A percentile compares a stretch with the other conserved stretches of the same genome.
phyloP scores from a whole-genome alignment of 179 eudicot genomes.

The Gypsophila paniculata region DNA sequence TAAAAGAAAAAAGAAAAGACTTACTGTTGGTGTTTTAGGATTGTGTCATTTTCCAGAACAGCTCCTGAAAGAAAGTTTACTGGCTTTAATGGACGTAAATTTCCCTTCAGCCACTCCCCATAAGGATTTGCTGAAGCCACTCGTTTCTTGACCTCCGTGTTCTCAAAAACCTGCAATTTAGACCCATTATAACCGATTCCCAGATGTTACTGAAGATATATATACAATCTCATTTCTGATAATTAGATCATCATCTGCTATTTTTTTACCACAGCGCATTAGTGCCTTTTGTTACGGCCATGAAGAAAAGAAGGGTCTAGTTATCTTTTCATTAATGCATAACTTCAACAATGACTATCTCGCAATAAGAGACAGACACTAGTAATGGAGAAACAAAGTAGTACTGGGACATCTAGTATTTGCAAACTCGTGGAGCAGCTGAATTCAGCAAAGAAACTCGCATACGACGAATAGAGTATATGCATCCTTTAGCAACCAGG shows the following conservation, averaged over 20 bases:
- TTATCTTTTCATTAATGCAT: too few species aligned
- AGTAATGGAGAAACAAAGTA: neutral
- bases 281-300: too few species aligned
- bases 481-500: conserved; percentile 2
- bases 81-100: conserved; percentile 62
- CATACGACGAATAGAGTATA: neutral
- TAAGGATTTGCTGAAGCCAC: conserved; percentile 80
- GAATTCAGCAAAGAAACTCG: neutral
- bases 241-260: conserved; percentile 4
- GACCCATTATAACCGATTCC: conserved; percentile 14
- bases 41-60: conserved; percentile 70
- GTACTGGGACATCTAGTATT: neutral
- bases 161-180: conserved; percentile 79
- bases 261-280: neutral
- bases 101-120: conserved; percentile 86
- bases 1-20: conserved; percentile 26
- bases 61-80: conserved; percentile 69
- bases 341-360: conserved; percentile 1
- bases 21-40: conserved; percentile 87
- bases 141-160: conserved; percentile 89
- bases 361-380: neutral
- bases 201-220: neutral
- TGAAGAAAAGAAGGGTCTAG: too few species aligned
- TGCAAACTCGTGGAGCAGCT: neutral
- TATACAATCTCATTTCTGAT: neutral